Evolutionary conservation across 345 rosid species (phyloP).

Genomic region (Eucalyptus polyanthemos): DNA sequence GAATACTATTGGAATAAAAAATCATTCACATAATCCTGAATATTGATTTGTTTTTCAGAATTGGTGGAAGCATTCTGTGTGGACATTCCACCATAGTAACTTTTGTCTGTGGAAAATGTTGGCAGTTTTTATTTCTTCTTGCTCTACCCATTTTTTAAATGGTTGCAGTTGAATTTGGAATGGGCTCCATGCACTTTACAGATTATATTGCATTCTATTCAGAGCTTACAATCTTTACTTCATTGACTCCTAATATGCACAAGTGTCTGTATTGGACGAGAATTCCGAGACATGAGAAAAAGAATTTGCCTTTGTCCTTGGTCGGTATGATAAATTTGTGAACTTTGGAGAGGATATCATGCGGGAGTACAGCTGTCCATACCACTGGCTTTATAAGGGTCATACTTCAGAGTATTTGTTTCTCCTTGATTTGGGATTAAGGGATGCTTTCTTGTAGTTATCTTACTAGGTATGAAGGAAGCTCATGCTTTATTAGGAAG

Average conservation of each 20-base stretch:
- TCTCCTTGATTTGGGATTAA: not conserved
- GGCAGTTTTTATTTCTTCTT: not conserved
- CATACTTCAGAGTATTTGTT: not conserved
- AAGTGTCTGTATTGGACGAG: not conserved
- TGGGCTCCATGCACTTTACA: not conserved
- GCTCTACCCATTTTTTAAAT: not conserved
- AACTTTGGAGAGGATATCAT: not conserved
- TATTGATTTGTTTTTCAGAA: not conserved
- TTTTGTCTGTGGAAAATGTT: not conserved
- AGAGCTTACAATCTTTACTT: not conserved
- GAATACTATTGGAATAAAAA: not conserved
- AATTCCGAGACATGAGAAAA: not conserved
- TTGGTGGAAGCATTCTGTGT: not conserved
- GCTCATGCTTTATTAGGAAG: not conserved
- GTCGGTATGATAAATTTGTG: not conserved
- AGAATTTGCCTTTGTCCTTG: not conserved
- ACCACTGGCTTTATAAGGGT: not conserved
- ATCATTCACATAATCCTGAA: not conserved
- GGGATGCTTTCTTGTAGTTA: not conserved
- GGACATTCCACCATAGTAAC: not conserved
- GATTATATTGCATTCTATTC: not conserved
- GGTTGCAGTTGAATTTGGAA: not conserved
- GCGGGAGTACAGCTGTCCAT: not conserved
- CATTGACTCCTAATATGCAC: not conserved
- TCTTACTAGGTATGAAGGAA: not conserved